Percentiles rank a stretch among this genome's conserved stretches.
Conservation (phyloP, 2,329 filamentous ascomycete species). For the Phaeosphaeriaceae sp. region DNA sequence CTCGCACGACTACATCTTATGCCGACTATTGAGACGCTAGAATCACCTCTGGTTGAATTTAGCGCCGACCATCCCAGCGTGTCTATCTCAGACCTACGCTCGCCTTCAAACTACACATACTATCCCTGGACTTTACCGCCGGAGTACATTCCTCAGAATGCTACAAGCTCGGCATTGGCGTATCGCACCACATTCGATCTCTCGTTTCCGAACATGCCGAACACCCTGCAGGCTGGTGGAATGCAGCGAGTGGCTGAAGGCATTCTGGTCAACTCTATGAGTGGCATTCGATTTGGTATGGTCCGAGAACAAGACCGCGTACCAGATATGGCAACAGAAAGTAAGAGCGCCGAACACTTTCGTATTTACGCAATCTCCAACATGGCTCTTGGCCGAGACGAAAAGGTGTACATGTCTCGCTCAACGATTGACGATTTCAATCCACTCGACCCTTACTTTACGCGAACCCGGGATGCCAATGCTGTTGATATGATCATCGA, state of each 20-base stretch:
- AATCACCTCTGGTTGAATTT: constrained; percentile 63
- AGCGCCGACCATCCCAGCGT: constrained; percentile 62
- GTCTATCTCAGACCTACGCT: constrained; percentile 61
- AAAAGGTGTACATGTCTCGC: constrained; percentile 81
- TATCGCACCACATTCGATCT: constrained; percentile 75
- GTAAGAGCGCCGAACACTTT: constrained; percentile 58
- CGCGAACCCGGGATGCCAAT: constrained; percentile 74
- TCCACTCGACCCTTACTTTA: constrained; percentile 84
- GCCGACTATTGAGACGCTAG: constrained; percentile 64
- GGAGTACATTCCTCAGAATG: constrained; percentile 76
- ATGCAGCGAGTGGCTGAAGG: constrained; percentile 66
- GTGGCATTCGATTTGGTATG: constrained; percentile 69
- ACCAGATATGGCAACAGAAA: constrained; percentile 45
- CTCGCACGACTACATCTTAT: constrained; percentile 82
- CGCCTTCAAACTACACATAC: constrained; percentile 78
- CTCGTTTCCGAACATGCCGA: constrained; percentile 66
- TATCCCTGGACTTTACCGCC: constrained; percentile 93
- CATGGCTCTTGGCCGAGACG: constrained; percentile 82
- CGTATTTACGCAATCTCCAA: constrained; percentile 82
- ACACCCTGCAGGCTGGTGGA: constrained; percentile 55
- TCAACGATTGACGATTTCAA: constrained; percentile 72
- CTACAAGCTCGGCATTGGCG: constrained; percentile 75
- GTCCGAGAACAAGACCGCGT: constrained; percentile 64
- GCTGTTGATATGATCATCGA: constrained; percentile 78
- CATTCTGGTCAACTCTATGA: constrained; percentile 66